phyloP scores from a whole-genome alignment of 495 filamentous ascomycete genomes.

The Aspergillus taichungensis region DNA sequence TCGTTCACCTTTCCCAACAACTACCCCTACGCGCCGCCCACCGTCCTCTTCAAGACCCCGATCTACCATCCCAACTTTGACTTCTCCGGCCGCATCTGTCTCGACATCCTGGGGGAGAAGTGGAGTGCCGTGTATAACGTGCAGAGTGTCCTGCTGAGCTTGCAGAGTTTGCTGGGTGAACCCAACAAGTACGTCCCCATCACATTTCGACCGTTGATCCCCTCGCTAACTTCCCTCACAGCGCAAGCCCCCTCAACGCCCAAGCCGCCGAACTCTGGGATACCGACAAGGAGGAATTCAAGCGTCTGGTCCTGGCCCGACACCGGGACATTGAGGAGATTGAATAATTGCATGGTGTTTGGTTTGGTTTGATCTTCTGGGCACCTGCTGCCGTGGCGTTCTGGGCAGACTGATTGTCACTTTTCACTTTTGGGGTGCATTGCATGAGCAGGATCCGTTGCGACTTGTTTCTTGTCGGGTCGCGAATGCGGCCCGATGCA shows the following conservation, averaged over 20 bases:
- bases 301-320: constrained; percentile 58
- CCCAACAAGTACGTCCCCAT: constrained; percentile 77
- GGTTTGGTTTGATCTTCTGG: not conserved
- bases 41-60: constrained; percentile 85
- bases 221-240: constrained; percentile 27
- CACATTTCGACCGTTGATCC: not conserved
- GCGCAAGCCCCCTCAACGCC: constrained; percentile 88
- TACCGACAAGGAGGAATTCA: constrained; percentile 77
- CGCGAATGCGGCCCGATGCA: constrained; percentile 16
- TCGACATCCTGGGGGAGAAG: constrained; percentile 97
- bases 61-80: constrained; percentile 95
- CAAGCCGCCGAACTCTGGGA: constrained; percentile 97
- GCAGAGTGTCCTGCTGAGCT: constrained; percentile 80
- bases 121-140: constrained; percentile 96
- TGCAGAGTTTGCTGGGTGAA: constrained; percentile 93
- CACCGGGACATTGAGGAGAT: constrained; percentile 54
- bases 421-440: constrained; percentile 10
- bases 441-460: constrained; percentile 12
- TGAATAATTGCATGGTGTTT: constrained; percentile 21
- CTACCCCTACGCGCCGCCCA: constrained; percentile 90
- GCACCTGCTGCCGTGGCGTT: constrained; percentile 2
- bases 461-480: constrained; percentile 9
- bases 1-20: constrained; percentile 82
- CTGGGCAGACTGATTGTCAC: constrained; percentile 1
- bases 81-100: constrained; percentile 83